Percentiles rank a stretch among this genome's conserved stretches.
phyloP scores from a whole-genome alignment of 768 basidiomycete species.

The Gloeophyllum trabeum region DNA sequence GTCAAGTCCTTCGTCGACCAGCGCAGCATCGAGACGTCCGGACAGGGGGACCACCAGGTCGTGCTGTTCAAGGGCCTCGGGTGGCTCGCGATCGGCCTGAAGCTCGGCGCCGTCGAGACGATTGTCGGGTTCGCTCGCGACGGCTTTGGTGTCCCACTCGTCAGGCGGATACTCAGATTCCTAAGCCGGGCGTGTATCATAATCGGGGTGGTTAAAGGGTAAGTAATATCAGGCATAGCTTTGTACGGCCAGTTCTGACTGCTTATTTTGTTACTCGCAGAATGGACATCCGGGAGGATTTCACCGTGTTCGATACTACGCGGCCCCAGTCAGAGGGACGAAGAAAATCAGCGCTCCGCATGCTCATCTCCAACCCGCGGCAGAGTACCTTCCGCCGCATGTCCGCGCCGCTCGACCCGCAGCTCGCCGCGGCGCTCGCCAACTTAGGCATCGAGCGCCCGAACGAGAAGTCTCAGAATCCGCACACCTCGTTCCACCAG shows the following conservation, averaged over 20 bases:
- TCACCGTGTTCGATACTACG: constrained; percentile 27
- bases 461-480: background rate
- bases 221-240: too few relatives aligned
- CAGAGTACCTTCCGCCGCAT: background rate
- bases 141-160: constrained; percentile 25
- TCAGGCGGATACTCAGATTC: constrained; percentile 48
- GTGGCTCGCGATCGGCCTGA: constrained; percentile 54
- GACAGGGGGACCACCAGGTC: constrained; percentile 31
- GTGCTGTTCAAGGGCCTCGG: constrained; percentile 45
- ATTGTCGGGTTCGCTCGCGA: constrained; percentile 48
- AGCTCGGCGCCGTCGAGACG: constrained; percentile 55
- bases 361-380: constrained; percentile 40
- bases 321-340: constrained; percentile 8
- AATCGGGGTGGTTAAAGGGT: constrained; percentile 64
- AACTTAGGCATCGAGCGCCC: too few relatives aligned
- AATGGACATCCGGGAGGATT: constrained; percentile 42
- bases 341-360: constrained; percentile 27
- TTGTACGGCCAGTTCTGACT: too few relatives aligned
- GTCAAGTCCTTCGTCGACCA: constrained; percentile 36
- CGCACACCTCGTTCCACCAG: background rate
- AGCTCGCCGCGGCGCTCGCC: too few relatives aligned
- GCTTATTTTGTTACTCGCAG: too few relatives aligned
- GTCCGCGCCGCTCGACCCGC: too few relatives aligned
- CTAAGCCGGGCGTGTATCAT: constrained; percentile 41
- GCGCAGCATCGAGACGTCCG: constrained; percentile 35